Evolutionary conservation across 2,329 filamentous ascomycete genomes (phyloP).

Genomic region (Fusarium piperis): DNA sequence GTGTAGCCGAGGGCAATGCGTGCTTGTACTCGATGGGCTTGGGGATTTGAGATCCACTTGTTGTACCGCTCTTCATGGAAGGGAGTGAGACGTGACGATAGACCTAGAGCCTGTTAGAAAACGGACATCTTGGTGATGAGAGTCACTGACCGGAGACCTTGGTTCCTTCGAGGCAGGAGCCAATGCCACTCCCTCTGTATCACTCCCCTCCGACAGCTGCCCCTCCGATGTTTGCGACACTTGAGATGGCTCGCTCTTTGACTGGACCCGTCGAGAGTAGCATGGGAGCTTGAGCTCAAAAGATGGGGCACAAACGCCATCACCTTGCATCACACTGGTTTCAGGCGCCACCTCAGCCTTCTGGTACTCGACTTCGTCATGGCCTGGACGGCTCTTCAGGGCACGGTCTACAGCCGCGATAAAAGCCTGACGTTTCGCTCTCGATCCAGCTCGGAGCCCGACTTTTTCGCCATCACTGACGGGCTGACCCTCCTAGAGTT

Average conservation of each 20-base stretch:
- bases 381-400: constrained; percentile 20
- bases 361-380: constrained; percentile 23
- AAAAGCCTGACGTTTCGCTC: constrained; percentile 33
- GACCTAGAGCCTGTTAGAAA: constrained; percentile 16
- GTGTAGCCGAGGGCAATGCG: neutral
- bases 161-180: constrained; percentile 11
- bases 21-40: constrained; percentile 30
- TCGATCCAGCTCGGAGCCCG: neutral
- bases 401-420: constrained; percentile 32
- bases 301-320: constrained; percentile 21
- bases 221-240: constrained; percentile 36
- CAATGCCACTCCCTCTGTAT: constrained; percentile 4
- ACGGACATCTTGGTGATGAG: neutral
- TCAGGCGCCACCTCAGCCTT: constrained; percentile 34
- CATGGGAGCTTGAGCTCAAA: constrained; percentile 46
- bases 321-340: constrained; percentile 21
- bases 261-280: constrained; percentile 58
- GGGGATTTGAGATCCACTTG: constrained; percentile 39
- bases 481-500: constrained; percentile 15
- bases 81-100: constrained; percentile 44
- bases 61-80: constrained; percentile 14
- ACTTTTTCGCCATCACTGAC: neutral
- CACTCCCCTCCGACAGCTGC: constrained; percentile 24
- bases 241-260: constrained; percentile 57
- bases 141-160: constrained; percentile 11